Base-by-base conservation (phyloP, 1,284 basidiomycete species). In the Ustilago bromivora region DNA sequence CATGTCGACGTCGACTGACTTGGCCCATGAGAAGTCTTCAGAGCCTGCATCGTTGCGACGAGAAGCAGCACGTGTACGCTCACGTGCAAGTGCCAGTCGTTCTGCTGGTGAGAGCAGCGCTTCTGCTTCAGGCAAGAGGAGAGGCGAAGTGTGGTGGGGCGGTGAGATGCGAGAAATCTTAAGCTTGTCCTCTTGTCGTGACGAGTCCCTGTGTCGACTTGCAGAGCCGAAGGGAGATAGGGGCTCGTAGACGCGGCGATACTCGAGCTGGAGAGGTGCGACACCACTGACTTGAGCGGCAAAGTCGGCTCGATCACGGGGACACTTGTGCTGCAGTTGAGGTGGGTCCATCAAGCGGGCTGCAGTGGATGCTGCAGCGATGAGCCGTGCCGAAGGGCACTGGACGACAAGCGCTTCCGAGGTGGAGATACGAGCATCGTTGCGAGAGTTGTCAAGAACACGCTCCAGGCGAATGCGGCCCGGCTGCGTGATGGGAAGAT, bases 391-490 rank as follows among this genome's bases (percentile, higher is more conserved):
- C 5, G 69, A 74, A 6, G 84, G 84, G 57, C 84, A 85, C 36
- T 78, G 64, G 1, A 85, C 84, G n/a, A 85, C 65, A 40, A 82
- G 62, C 12, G 83, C 73, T 53, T 84, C 79, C 12, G 70, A 65
- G 10, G 49, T 61, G 1, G 73, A 66, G 58, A 85, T 68, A 9
- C 78, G 71, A 3, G 84, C 84, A 32, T 79, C 80, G 43, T 78
- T 79, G 38, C 70, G 71, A n/a, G 78, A 72, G 38, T 73, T 71
- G 66, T 85, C 84, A 32, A 83, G 62, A 3, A 85, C 84, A 15
- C 80, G 55, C 57, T 82, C 84, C 13, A 85, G 79, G 13, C 77
- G 71, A 11, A 85, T 53, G 6, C 82, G 64, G 6, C 84, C 84
- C 2, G 77, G 66, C 32, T 78, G 68, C 4, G 71, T 60, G 32